Percentiles rank a stretch among this genome's conserved stretches.
Evolutionary conservation across 2,329 filamentous ascomycete genomes (phyloP).

Genomic region (Penicillium sp.): DNA sequence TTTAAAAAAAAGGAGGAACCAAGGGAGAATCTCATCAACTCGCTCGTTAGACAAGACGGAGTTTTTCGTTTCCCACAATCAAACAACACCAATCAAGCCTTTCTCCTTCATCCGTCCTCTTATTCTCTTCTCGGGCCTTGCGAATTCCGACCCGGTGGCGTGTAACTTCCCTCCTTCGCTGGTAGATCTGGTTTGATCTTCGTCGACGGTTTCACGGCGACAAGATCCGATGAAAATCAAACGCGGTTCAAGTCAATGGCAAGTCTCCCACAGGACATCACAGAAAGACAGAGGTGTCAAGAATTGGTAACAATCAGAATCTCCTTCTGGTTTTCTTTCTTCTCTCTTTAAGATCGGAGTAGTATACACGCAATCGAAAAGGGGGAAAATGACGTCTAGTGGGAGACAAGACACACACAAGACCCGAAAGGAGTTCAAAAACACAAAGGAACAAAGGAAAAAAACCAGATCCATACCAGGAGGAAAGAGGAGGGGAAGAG

Average conservation of each 20-base stretch:
- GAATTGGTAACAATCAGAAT: conserved; percentile 29
- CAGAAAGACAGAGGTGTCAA: conserved; percentile 15
- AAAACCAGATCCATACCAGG: conserved; percentile 26
- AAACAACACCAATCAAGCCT: conserved; percentile 1
- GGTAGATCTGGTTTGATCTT: background rate
- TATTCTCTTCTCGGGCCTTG: background rate
- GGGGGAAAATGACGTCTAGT: conserved; percentile 37
- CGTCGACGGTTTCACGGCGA: background rate
- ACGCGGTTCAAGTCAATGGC: conserved; percentile 3
- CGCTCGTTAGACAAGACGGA: conserved; percentile 29
- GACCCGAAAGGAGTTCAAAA: conserved; percentile 21
- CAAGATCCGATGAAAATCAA: conserved; percentile 9
- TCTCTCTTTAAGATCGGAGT: conserved; percentile 44
- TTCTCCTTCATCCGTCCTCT: conserved; percentile 6
- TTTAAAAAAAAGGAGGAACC: conserved; percentile 35
- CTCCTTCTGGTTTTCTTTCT: conserved; percentile 31
- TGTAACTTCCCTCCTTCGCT: conserved; percentile 7
- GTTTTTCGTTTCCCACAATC: background rate
- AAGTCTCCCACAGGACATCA: background rate
- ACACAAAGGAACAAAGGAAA: conserved; percentile 37
- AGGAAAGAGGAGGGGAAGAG: conserved; percentile 17
- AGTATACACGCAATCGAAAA: conserved; percentile 50
- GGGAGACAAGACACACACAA: conserved; percentile 16
- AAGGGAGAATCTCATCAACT: conserved; percentile 33
- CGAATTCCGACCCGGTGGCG: conserved; percentile 2